Evolutionary conservation across 176 grass and related monocot genomes (phyloP).

Genomic region (Triticum timopheevii): DNA sequence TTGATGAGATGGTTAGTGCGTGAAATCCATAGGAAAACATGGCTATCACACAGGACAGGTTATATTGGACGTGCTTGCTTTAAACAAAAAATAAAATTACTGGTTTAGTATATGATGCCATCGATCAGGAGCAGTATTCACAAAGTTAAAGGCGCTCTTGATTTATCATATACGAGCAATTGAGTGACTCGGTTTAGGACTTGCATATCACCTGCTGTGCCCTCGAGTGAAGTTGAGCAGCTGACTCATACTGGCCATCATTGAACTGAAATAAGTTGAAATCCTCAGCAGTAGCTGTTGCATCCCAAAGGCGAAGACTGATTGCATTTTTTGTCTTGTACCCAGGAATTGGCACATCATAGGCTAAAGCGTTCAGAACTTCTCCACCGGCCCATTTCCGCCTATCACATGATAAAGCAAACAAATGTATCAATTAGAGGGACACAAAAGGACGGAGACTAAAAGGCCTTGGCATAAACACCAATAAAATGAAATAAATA

Average conservation of each 20-base stretch:
- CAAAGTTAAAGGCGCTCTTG: conserved; percentile 10
- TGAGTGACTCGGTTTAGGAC: conserved; percentile 8
- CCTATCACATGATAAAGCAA: conserved; percentile 38
- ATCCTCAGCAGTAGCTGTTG: conserved; percentile 78
- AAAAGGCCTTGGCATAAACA: conserved; percentile 11
- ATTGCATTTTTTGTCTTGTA: conserved; percentile 98
- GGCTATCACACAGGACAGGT: neutral
- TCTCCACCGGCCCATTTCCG: conserved; percentile 92
- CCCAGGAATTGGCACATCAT: conserved; percentile 97
- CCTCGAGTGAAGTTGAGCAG: conserved; percentile 86
- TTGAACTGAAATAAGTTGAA: conserved; percentile 97
- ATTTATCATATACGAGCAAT: conserved; percentile 6
- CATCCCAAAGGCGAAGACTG: conserved; percentile 95
- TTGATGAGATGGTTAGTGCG: neutral
- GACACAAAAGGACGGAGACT: neutral
- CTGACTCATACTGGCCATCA: conserved; percentile 80
- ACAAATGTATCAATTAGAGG: neutral
- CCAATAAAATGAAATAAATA: conserved; percentile 1
- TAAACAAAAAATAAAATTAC: neutral
- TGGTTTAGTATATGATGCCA: conserved; percentile 13
- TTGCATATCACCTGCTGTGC: conserved; percentile 74
- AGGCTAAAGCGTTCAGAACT: conserved; percentile 79
- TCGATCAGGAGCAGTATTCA: neutral
- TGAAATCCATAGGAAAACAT: neutral
- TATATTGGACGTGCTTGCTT: neutral